Evolutionary conservation across 257 asterid species (phyloP).

Genomic region (Eustoma russellianum): DNA sequence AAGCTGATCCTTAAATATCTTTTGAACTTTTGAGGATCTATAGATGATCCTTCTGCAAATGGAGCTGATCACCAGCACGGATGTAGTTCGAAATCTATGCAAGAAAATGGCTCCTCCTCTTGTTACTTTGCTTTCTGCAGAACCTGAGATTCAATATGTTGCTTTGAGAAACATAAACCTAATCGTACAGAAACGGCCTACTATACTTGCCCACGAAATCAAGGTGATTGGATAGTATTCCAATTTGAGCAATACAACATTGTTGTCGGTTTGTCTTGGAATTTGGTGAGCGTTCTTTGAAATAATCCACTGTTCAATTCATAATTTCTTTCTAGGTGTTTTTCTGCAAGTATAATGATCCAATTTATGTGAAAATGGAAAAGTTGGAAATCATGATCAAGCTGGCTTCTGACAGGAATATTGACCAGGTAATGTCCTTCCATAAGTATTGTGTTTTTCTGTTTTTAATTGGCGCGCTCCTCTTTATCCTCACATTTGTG

Average conservation of each 20-base stretch:
- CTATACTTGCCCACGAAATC: constrained; percentile 95
- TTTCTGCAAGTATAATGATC: constrained; percentile 99
- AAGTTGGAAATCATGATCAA: constrained; percentile 98
- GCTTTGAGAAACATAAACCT: constrained; percentile 93
- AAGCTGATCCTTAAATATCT: not conserved
- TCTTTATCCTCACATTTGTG: constrained; percentile 10
- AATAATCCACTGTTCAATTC: constrained; percentile 3
- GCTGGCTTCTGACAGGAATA: constrained; percentile 96
- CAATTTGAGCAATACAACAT: constrained; percentile 1
- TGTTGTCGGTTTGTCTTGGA: not conserved
- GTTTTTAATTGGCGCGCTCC: constrained; percentile 5
- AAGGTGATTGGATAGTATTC: constrained; percentile 37
- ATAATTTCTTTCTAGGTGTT: constrained; percentile 49
- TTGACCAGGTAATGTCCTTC: constrained; percentile 68
- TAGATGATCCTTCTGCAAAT: constrained; percentile 99
- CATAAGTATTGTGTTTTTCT: constrained; percentile 1
- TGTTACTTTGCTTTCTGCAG: constrained; percentile 97
- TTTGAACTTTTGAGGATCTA: not conserved
- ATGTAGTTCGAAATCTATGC: constrained; percentile 94
- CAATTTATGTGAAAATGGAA: constrained; percentile 98
- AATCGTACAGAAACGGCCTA: constrained; percentile 92
- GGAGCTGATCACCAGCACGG: no score
- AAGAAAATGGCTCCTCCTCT: constrained; percentile 99
- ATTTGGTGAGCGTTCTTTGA: constrained; percentile 1
- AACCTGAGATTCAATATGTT: constrained; percentile 91